phyloP scores from a whole-genome alignment of 805 yeast genomes.

The Wickerhamomyces alni region DNA sequence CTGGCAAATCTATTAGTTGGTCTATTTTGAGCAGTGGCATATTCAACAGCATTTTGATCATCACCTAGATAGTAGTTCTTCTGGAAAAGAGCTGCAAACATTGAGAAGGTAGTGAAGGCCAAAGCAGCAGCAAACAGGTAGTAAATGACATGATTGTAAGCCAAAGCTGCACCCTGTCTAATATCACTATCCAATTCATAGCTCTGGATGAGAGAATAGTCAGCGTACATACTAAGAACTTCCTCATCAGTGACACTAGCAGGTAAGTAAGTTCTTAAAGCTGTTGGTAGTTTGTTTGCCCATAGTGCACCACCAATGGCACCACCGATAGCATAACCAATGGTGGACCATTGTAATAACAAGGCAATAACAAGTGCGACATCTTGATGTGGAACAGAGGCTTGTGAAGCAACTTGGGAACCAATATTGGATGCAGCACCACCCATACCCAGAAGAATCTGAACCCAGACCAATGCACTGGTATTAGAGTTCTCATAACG shows the following conservation, averaged over 20 bases:
- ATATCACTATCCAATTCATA: constrained; percentile 23
- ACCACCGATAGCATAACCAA: constrained; percentile 35
- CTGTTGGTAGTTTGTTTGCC: constrained; percentile 27
- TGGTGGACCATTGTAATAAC: constrained; percentile 26
- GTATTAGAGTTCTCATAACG: constrained; percentile 18
- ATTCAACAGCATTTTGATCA: constrained; percentile 30
- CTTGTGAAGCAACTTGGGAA: constrained; percentile 32
- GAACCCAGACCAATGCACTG: constrained; percentile 26
- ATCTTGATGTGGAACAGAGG: constrained; percentile 37
- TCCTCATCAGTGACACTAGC: constrained; percentile 15
- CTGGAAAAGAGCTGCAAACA: constrained; percentile 28
- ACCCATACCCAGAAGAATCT: constrained; percentile 33
- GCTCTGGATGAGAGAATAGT: constrained; percentile 15
- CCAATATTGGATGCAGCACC: constrained; percentile 34
- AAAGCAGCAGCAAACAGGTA: constrained; percentile 25
- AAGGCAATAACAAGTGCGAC: constrained; percentile 34
- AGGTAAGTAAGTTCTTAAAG: constrained; percentile 26
- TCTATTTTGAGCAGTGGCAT: constrained; percentile 9
- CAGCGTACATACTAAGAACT: constrained; percentile 17
- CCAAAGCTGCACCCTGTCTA: constrained; percentile 28
- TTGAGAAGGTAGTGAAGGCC: constrained; percentile 25
- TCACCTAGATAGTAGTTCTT: constrained; percentile 31
- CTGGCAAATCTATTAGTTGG: not conserved
- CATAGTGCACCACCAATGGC: constrained; percentile 36
- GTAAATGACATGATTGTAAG: constrained; percentile 27